A percentile compares a stretch with the other conserved stretches of the same genome.
phyloP scores from a whole-genome alignment of 2,329 filamentous ascomycete genomes.

The Alternaria infectoria region DNA sequence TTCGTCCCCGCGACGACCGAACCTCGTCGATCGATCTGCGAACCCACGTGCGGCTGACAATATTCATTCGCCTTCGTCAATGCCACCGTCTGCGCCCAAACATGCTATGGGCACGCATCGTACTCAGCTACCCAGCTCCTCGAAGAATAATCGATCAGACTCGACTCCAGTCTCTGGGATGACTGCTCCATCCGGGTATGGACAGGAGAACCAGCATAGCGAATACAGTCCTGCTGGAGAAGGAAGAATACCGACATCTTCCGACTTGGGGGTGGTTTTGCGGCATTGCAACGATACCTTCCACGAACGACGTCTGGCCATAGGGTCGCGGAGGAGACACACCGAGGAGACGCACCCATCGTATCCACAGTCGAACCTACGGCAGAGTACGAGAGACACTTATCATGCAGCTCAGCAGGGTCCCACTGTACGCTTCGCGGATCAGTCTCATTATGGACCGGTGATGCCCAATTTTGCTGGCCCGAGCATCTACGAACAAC shows the following conservation, averaged over 20 bases:
- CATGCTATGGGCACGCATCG: neutral
- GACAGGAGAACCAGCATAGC: neutral
- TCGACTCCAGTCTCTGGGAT: neutral
- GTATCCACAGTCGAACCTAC: neutral
- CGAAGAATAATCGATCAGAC: neutral
- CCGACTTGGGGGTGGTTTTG: constrained; percentile 32
- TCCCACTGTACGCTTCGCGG: constrained; percentile 23
- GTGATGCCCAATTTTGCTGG: constrained; percentile 18
- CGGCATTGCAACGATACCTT: constrained; percentile 34
- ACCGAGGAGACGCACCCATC: neutral
- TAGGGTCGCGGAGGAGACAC: neutral
- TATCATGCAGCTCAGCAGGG: constrained; percentile 5
- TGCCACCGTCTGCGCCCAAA: constrained; percentile 18
- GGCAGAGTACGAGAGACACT: neutral
- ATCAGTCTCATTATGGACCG: constrained; percentile 7
- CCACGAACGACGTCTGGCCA: constrained; percentile 10
- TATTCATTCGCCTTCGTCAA: constrained; percentile 22
- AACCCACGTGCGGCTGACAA: constrained; percentile 9
- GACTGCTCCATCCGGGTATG: neutral
- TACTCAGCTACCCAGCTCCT: neutral
- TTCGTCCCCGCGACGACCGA: constrained; percentile 24
- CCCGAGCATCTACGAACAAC: constrained; percentile 36
- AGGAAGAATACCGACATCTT: constrained; percentile 21
- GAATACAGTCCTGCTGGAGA: neutral
- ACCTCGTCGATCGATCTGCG: constrained; percentile 18